Evolutionary conservation across 371 early-diverging fungal species (phyloP), one percentile per base, ranked within the genome.

Genomic region (Rhizomucor miehei): DNA sequence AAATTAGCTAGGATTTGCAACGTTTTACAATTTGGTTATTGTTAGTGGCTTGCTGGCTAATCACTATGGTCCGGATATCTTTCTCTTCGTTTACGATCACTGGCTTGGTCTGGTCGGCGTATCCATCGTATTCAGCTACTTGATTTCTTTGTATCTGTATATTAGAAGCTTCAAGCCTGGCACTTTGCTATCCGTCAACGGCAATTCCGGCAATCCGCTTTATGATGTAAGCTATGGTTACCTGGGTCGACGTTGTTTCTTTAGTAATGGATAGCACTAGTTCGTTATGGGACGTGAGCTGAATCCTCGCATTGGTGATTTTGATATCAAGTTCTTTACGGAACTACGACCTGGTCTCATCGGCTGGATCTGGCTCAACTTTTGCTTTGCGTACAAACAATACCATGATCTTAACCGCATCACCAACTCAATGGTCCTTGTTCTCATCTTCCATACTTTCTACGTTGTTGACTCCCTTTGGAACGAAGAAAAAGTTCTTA

Each of bases 321-420:
- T 96, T 51, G 96, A 97, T 63, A 79, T 95, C 74, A 97, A 97
- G 77, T 91, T 88, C 65, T 90, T 96, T 58, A 85, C 88, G 48
- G 96, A 95, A 77, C 85, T 95, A 51, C 85, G 98, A 39, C 93
- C 95, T 37, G 95, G 95, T 4, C 69, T 95, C 51, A 83, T 95
- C 61, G 92, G 91, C 45, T 91, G 92, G 93, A 48, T 87, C 40
- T 46, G 91, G 20, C 56, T 94, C 55, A 84, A 94, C 74, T 66
- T 86, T 40, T 83, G 89, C 59, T 79, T 87, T 69, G 84, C 90
- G 39, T 82, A 84, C 59, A 85, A 89, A 58, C 96, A 97, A 67
- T 90, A 88, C 62, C 56, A 62, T 44, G 67, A 69, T 44, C 65
- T 87, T 29, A 81, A 84, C 6, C 73, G 77, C 48, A 68, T 95